Evolutionary conservation across 306 rosid genomes (phyloP), one percentile per base, ranked within the genome.

Genomic region (Fragaria iinumae): DNA sequence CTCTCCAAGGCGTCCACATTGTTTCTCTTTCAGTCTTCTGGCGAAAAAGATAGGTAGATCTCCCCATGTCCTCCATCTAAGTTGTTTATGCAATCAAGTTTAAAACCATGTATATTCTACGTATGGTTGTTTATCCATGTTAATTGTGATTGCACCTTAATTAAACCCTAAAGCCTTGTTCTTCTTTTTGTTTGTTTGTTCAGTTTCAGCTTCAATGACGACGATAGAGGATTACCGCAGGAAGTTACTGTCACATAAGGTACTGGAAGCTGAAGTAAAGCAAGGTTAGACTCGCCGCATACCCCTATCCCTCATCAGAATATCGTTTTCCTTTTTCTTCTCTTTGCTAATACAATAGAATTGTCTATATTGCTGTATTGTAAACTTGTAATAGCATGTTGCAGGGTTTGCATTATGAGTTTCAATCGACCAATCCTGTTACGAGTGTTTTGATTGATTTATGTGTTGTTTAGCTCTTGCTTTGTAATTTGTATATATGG

Each of bases 161-260:
- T 59, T 11, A 56, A 56, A 9, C 32, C 32, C 29, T 56, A 23
- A 57, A 57, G 34, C 60, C 60, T 48, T 3, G 13, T 52, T 52
- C 57, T 50, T 4, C 25, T 9, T 56, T 21, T 57, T 55, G 5
- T n/a, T 56, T n/a, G 2, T 10, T 59, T 20, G 4, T 0, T 59
- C 65, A 57, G 65, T 59, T 25, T 59, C 65, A 23, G 36, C 65
- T 59, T 11, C 36, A 59, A 59, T 59, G 65, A 11, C 65, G 65
- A 10, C 65, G 8, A 11, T 0, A 23, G 65, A 8, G 36, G 65
- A 59, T 25, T 59, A 59, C 65, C 65, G 65, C 18, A 25, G 36
- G 13, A 59, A 59, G 36, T 23, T 23, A 59, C 65, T 59, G 27
- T 5, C 34, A 11, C 65, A 11, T 1, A 59, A 25, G 17, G 65